Conservation (phyloP, 2,329 filamentous ascomycete species). For the Aspergillus vadensis region DNA sequence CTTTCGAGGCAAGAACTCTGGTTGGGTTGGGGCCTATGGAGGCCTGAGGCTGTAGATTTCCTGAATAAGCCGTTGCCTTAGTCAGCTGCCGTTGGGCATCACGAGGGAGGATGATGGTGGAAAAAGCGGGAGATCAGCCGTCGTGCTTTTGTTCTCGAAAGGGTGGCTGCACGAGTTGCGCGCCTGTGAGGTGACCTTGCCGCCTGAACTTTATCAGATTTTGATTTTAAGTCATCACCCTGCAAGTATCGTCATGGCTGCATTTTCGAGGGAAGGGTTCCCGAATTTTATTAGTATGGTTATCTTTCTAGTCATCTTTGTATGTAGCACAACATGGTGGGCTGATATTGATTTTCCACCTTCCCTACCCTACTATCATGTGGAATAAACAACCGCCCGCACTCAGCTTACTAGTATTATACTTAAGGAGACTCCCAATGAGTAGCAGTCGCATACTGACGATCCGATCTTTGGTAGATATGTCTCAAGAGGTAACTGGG, state of each 20-base stretch:
- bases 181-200: background rate
- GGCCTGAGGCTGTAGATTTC: conserved; percentile 10
- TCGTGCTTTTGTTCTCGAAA: background rate
- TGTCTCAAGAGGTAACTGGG: too few relatives aligned
- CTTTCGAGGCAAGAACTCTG: conserved; percentile 8
- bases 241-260: background rate
- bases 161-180: background rate
- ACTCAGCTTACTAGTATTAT: too few relatives aligned
- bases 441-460: too few relatives aligned
- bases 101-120: conserved; percentile 5
- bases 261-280: background rate
- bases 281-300: background rate
- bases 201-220: background rate
- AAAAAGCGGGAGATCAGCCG: conserved; percentile 17
- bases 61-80: conserved; percentile 13
- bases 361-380: too few relatives aligned
- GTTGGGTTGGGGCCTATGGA: background rate
- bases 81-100: conserved; percentile 18
- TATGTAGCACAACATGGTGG: too few relatives aligned
- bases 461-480: background rate
- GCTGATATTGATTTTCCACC: too few relatives aligned
- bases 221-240: background rate
- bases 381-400: too few relatives aligned
- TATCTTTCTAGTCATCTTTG: too few relatives aligned
- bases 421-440: too few relatives aligned